Base-by-base conservation (phyloP, 768 basidiomycete species). In the Phaffia australis region DNA sequence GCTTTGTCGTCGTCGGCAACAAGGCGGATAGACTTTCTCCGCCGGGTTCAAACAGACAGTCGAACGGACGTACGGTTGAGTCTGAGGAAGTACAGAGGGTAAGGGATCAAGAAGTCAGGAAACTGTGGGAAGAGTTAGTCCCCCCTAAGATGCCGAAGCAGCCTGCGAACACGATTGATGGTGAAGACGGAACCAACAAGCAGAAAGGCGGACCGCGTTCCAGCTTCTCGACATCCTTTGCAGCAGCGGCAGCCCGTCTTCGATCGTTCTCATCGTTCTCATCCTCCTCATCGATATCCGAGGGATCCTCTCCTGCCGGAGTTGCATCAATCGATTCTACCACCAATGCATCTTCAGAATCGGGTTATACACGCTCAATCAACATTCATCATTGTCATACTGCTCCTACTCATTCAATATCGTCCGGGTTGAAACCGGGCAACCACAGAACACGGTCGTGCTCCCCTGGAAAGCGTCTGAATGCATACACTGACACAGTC, bases 1-100 rank as follows among this genome's bases (percentile, higher is more conserved):
- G 83, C 64, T 83, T 86, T 25, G 82, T 88, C 7, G 76, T 79
- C 32, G 85, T 81, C 9, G 83, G 89, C 59, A 89, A 89, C 75
- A 91, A 91, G 78, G 80, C 81, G 7, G 88, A 91, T 75, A 74
- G 87, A 48, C 70, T 77, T 0, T 75, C 74, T 15, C 69, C 66
- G 25, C 11, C 35, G 11, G 11, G 11, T 11, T 42, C 35, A 11
- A 42, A 11, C 11, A 71, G 68, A 55, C 72, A 70, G 56, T 64
- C 63, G 58, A 69, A 42, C 57, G 68, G 66, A 25, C 63, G 66
- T 27, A 69, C 56, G 42, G 54, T 56, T 49, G 64, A 51, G n/a
- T 29, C 42, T 23, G 60, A 29, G 18, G 55, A 73, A 59, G 27
- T 70, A 69, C 14, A 64, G 25, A 42, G 77, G 66, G 63, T 80